Evolutionary conservation across 257 asterid genomes (phyloP).

Genomic region (Osmanthus fragrans): DNA sequence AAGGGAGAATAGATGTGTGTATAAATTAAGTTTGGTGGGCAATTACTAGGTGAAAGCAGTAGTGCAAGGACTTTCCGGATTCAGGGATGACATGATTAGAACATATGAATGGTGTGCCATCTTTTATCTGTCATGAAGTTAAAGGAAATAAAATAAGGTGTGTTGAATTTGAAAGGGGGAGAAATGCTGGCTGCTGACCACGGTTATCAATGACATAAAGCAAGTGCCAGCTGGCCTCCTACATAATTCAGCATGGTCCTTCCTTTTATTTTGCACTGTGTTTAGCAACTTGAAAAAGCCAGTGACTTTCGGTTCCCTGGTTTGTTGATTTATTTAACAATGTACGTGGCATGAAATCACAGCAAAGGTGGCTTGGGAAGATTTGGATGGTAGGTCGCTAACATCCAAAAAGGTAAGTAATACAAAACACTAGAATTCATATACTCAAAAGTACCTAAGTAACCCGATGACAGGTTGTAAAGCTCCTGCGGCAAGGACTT

Average conservation of each 20-base stretch:
- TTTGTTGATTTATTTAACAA: not conserved
- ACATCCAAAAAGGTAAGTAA: not conserved
- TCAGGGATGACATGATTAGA: not conserved
- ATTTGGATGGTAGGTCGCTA: not conserved
- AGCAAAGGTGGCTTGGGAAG: not conserved
- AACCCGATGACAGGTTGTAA: conserved; percentile 96
- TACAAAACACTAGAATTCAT: not conserved
- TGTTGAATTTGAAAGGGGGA: not conserved
- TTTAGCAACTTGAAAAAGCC: not conserved
- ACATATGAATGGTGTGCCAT: not conserved
- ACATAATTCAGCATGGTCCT: not conserved
- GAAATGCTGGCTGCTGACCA: not conserved
- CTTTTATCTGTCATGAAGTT: not conserved
- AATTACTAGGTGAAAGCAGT: not conserved
- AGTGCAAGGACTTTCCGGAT: not conserved
- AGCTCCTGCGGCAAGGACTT: conserved; percentile 96
- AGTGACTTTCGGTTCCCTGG: not conserved
- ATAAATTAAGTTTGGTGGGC: not conserved
- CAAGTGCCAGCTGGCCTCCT: not conserved
- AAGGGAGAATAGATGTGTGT: not conserved
- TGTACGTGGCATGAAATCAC: not conserved
- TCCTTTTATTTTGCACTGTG: not conserved
- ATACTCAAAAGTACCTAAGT: conserved; percentile 59
- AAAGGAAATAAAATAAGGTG: not conserved
- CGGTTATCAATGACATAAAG: not conserved